Evolutionary conservation across 495 filamentous ascomycete genomes (phyloP), one percentile per base, ranked within the genome.

Genomic region (Astrothelium macrocarpum): DNA sequence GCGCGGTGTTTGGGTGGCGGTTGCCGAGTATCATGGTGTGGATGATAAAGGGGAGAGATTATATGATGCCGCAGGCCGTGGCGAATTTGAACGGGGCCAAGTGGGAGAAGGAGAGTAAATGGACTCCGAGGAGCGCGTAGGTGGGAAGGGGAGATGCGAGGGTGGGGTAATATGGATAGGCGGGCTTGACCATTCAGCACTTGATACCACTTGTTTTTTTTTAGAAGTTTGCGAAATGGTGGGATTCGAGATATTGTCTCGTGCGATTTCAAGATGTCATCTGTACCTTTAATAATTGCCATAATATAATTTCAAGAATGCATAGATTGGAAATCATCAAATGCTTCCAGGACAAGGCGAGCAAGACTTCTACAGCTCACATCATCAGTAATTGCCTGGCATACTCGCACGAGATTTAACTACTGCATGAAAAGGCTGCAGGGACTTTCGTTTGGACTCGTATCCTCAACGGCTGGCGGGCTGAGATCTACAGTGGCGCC

Each of bases 31-130:
- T 78, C 31, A 61, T 82, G 53, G 80, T 87, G 5, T 84, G 81
- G 78, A 65, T 80, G 71, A 75, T 85, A 62, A 87, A 87, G 71
- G 85, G 84, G 31, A 72, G 82, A 64, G 82, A 87, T 70, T 87
- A 86, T 65, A 81, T 82, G 76, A 46, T 81, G 29, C 78, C 79
- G 72, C 81, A 79, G 42, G 79, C 78, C 32, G 71, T 67, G 10
- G 61, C 62, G n/a, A 59, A 78, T 23, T 80, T 80, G 78, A 81
- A 68, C 72, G 82, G 83, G 34, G 78, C 78, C 62, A 77, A 80
- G 62, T 84, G 79, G 78, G 72, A 71, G 25, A 83, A 84, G 71
- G 79, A 76, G 68, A 68, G 20, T 36, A 62, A 61, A 59, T 71
- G 64, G 66, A 70, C 7, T 25, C 60, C 60, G 18, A 45, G 29